Conservation (phyloP, 345 rosid genomes). For the Raphanus raphanistrum region DNA sequence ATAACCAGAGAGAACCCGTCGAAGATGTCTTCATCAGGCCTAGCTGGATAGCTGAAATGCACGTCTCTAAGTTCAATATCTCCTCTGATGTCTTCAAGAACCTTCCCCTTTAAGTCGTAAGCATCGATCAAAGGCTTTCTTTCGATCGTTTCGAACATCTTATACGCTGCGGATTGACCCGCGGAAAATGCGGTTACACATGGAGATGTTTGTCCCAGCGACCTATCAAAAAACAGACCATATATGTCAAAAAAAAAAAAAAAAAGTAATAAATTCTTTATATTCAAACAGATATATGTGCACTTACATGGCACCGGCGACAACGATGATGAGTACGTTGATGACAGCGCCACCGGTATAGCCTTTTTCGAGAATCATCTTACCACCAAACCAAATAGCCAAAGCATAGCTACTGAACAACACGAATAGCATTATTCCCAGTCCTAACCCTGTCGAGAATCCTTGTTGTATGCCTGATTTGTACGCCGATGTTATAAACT, state of each 20-base stretch:
- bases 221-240: conserved; percentile 50
- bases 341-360: conserved; percentile 63
- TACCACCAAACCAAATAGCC: conserved; percentile 72
- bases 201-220: conserved; percentile 83
- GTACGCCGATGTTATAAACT: conserved; percentile 55
- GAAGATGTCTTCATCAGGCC: conserved; percentile 71
- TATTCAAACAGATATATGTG: background rate
- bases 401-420: conserved; percentile 53
- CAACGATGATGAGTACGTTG: conserved; percentile 62
- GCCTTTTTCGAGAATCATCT: conserved; percentile 66
- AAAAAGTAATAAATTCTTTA: too few relatives aligned
- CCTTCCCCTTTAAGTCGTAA: conserved; percentile 52
- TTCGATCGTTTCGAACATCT: conserved; percentile 75
- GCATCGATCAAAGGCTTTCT: conserved; percentile 73
- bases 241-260: background rate
- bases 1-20: conserved; percentile 67
- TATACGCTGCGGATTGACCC: conserved; percentile 75
- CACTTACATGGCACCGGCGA: conserved; percentile 69
- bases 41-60: conserved; percentile 70
- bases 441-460: conserved; percentile 56
- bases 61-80: conserved; percentile 68
- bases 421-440: conserved; percentile 42
- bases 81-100: conserved; percentile 60
- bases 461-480: conserved; percentile 56
- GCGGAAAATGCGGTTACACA: conserved; percentile 73